A percentile compares a stretch with the other conserved stretches of the same genome.
Conservation (phyloP, 148 eudicot genomes). For the Salicornia ramosissima region DNA sequence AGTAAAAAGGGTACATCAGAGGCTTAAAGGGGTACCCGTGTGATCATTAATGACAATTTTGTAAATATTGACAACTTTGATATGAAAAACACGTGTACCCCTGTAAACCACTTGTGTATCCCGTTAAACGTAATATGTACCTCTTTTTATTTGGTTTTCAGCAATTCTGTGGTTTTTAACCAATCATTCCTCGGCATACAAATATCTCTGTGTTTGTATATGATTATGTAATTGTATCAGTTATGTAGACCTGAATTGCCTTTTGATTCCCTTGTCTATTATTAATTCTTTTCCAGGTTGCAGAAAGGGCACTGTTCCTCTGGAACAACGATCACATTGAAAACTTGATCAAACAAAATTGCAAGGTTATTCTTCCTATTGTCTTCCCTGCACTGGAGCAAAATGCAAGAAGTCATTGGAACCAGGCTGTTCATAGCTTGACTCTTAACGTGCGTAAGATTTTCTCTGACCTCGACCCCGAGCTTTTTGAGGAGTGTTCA, state of each 20-base stretch:
- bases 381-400: constrained; percentile 73
- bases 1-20: no score
- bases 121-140: no score
- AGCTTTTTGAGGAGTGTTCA: constrained; percentile 59
- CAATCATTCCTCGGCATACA: no score
- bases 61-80: no score
- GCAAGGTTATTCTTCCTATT: constrained; percentile 56
- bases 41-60: no score
- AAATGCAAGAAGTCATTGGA: constrained; percentile 65
- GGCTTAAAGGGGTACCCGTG: no score
- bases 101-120: no score
- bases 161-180: no score
- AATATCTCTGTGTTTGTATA: no score
- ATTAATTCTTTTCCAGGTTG: constrained; percentile 42
- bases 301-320: constrained; percentile 66
- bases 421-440: constrained; percentile 67
- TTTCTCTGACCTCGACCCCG: constrained; percentile 61
- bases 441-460: constrained; percentile 68
- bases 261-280: constrained; percentile 3
- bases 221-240: no score
- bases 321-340: constrained; percentile 87
- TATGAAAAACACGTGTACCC: no score
- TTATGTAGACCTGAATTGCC: not conserved
- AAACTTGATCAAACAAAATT: constrained; percentile 60
- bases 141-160: no score